Conservation (phyloP, 2,329 filamentous ascomycete species). For the Knufia fluminis region DNA sequence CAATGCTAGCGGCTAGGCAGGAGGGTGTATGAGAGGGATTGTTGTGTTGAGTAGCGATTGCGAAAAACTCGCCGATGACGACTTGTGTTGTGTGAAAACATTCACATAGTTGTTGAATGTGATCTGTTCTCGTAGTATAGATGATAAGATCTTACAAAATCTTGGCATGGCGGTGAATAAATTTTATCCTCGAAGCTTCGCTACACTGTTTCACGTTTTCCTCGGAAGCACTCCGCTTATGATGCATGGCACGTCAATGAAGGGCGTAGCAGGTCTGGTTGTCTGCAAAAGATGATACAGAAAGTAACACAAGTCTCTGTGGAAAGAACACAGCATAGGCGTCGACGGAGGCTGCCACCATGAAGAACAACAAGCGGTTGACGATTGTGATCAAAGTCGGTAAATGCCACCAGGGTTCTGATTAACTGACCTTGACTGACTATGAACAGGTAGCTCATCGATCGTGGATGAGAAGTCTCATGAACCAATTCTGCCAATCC, state of each 20-base stretch:
- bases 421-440: background rate
- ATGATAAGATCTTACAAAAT: too few relatives aligned
- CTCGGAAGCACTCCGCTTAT: background rate
- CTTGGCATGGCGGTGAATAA: background rate
- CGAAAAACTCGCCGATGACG: too few relatives aligned
- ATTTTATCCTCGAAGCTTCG: background rate
- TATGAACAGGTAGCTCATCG: conserved; percentile 74
- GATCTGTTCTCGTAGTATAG: too few relatives aligned
- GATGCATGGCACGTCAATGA: background rate
- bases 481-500: conserved; percentile 80
- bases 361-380: conserved; percentile 58
- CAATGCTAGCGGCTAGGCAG: too few relatives aligned
- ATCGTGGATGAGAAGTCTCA: conserved; percentile 95
- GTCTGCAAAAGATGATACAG: background rate
- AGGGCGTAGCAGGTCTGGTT: background rate
- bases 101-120: too few relatives aligned
- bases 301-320: background rate
- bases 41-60: too few relatives aligned
- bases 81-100: too few relatives aligned
- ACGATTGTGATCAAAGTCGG: conserved; percentile 83
- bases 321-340: background rate
- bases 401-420: conserved; percentile 32
- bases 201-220: background rate
- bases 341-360: conserved; percentile 25
- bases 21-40: too few relatives aligned